These are phyloP conservation scores for Fusarium armeniacum DNA, from an alignment of 2,329 filamentous ascomycete genomes.

Conservation along the genomic window DNA sequence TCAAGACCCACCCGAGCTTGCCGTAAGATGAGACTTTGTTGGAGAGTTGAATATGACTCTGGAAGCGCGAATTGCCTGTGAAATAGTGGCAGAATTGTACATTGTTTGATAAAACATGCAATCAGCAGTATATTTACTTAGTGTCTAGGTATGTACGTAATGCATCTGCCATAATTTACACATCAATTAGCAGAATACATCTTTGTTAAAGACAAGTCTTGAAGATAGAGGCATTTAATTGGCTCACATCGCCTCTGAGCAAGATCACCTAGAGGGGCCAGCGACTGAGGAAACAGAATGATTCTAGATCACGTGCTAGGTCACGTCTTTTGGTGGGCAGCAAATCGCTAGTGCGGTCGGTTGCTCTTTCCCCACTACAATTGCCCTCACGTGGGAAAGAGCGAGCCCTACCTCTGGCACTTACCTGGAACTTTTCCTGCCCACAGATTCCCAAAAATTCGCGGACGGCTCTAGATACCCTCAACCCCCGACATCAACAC, in stretches of 20 bases:
- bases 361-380: constrained; percentile 25
- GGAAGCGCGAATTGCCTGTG: neutral
- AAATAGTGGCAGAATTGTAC: neutral
- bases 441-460: constrained; percentile 55
- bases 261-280: neutral
- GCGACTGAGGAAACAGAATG: neutral
- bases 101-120: no score
- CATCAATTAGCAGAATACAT: neutral
- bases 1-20: constrained; percentile 48
- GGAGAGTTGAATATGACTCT: neutral
- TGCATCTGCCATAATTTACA: neutral
- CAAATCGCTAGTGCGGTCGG: constrained; percentile 36
- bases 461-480: constrained; percentile 58
- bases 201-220: neutral
- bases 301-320: constrained; percentile 37
- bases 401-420: constrained; percentile 53
- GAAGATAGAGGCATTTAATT: constrained; percentile 15
- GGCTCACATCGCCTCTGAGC: neutral
- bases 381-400: constrained; percentile 55
- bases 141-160: neutral
- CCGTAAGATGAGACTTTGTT: constrained; percentile 6
- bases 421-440: constrained; percentile 59
- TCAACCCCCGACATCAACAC: constrained; percentile 61
- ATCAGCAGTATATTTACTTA: neutral
- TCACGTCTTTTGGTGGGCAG: constrained; percentile 39